Evolutionary conservation across 345 rosid genomes (phyloP).

Genomic region (Brassica juncea): DNA sequence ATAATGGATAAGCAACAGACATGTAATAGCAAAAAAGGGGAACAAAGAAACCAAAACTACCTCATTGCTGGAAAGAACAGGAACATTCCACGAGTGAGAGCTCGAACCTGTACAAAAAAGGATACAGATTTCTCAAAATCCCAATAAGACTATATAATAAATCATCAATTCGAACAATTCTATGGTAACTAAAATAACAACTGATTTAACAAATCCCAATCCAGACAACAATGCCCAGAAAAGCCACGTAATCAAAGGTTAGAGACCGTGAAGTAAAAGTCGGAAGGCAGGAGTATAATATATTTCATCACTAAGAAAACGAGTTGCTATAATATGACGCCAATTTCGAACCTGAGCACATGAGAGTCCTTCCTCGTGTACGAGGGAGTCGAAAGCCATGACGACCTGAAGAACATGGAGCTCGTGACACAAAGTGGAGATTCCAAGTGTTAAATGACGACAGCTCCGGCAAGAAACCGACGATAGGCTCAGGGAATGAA

Average conservation of each 20-base stretch:
- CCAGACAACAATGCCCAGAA: neutral
- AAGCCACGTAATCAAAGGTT: neutral
- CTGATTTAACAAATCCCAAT: neutral
- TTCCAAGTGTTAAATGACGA: neutral
- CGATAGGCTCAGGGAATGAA: conserved; percentile 24
- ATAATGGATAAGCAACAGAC: neutral
- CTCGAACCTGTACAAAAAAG: conserved; percentile 42
- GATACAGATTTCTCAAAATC: neutral
- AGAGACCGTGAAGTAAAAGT: neutral
- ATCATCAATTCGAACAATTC: neutral
- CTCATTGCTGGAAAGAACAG: conserved; percentile 64
- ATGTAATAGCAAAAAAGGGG: neutral
- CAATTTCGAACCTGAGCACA: conserved; percentile 28
- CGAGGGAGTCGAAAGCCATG: neutral
- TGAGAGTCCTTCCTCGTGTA: conserved; percentile 10
- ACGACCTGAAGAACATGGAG: neutral
- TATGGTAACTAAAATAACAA: neutral
- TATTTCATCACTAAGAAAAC: neutral
- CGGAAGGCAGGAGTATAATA: neutral
- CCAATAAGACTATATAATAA: neutral
- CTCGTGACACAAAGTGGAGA: neutral
- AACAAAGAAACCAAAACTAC: conserved; percentile 35
- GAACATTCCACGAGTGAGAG: conserved; percentile 48
- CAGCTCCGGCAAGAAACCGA: conserved; percentile 8
- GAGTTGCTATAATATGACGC: neutral